Base-by-base conservation (phyloP, 352 stramenopile species). In the Halophytophthora polymorphica region DNA sequence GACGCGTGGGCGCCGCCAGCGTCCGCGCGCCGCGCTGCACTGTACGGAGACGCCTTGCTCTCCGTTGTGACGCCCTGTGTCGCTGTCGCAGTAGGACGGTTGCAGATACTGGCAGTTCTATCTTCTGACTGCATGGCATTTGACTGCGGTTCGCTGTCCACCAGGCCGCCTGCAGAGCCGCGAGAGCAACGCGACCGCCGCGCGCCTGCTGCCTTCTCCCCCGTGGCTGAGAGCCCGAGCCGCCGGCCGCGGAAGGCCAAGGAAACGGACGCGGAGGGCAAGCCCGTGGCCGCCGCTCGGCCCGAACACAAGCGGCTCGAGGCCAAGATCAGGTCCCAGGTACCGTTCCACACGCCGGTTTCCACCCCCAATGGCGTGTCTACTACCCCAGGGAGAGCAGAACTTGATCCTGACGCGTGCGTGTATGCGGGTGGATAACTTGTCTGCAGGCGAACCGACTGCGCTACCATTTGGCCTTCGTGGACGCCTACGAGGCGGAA, bases 401-500 rank as follows among this genome's bases (percentile, higher is more conserved):
- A 34, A 50, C 53, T 19, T 17, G 29, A 37, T 35, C 34, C 14
- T 44, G 56, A 15, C 42, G 38, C 42, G 38, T 13, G 6, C 14
- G 14, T 46, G 12, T n/a, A 8, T 46, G 23, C 40, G 21, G 10
- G 2, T 46, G 19, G 48, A n/a, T 55, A 37, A 0, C 17, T 14
- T 55, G 22, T 42, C 28, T 19, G 17, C 42, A 88, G 77, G 64
- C 80, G 2, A 74, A 77, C 23, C 65, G 72, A 34, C 50, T 90
- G 21, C 61, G 73, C 2, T 91, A 89, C 39, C 56, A 81, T 10
- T 51, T 86, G 44, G 74, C 78, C n/a, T 95, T 90, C 45, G 31
- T 93, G n/a, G 82, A 95, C 15, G 82, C 82, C 17, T 95, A 95
- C 53, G 84, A 90, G 62, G 64, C 63, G 0, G 76, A 93, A 33